A percentile compares a stretch with the other conserved stretches of the same genome.
phyloP scores from a whole-genome alignment of 345 rosid species.

The Bretschneidera sinensis region DNA sequence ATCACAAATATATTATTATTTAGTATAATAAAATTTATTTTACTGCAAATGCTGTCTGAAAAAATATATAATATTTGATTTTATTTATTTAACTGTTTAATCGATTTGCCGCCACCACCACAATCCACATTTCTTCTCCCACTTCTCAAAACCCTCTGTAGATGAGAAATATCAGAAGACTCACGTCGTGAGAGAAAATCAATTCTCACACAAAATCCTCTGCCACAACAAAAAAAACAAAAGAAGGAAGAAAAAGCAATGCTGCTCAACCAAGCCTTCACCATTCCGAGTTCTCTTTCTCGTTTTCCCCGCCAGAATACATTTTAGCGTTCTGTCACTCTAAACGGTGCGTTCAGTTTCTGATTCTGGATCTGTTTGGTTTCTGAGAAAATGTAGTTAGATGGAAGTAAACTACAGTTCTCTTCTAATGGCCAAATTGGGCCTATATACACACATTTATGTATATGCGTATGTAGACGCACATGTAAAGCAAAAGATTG shows the following conservation, averaged over 20 bases:
- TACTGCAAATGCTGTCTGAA: too few relatives aligned
- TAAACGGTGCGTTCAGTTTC: background rate
- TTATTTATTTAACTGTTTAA: too few relatives aligned
- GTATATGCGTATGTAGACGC: background rate
- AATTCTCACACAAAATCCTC: too few relatives aligned
- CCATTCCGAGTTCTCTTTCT: constrained; percentile 9
- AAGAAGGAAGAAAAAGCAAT: background rate
- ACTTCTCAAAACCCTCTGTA: too few relatives aligned
- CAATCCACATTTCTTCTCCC: too few relatives aligned
- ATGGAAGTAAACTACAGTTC: background rate
- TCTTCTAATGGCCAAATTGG: background rate
- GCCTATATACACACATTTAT: background rate
- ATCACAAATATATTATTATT: too few relatives aligned
- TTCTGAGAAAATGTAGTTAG: background rate
- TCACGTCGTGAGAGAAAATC: too few relatives aligned
- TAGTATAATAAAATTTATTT: too few relatives aligned
- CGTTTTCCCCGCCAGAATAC: constrained; percentile 8
- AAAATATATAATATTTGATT: too few relatives aligned
- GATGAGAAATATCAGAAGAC: too few relatives aligned
- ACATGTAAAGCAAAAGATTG: background rate
- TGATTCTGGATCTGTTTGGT: background rate
- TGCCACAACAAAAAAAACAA: too few relatives aligned
- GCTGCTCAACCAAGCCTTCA: constrained; percentile 24
- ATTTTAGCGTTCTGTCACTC: background rate
- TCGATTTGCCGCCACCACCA: too few relatives aligned